These are phyloP conservation scores for Neocallimastix lanati DNA, from an alignment of 192 early-diverging fungal species.

Conservation along the genomic window DNA sequence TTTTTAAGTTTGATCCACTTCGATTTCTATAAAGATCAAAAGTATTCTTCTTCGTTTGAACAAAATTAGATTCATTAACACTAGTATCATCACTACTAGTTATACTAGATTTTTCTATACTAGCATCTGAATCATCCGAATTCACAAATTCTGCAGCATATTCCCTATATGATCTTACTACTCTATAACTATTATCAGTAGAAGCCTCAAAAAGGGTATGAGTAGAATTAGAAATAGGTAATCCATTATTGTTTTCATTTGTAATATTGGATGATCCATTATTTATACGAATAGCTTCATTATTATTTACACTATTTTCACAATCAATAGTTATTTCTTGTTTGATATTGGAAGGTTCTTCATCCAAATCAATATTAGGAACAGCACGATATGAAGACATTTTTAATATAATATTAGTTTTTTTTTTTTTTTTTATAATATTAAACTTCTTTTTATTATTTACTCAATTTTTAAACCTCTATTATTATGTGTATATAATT, in stretches of 20 bases:
- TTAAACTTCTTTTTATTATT: too few species aligned
- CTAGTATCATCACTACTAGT: neutral
- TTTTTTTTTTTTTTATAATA: too few species aligned
- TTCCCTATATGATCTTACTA: neutral
- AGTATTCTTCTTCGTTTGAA: neutral
- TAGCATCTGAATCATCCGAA: neutral
- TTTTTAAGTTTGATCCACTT: neutral
- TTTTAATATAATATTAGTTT: too few species aligned
- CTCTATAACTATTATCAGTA: neutral
- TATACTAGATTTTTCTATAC: too few species aligned
- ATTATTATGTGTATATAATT: too few species aligned
- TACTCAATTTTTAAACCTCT: too few species aligned
- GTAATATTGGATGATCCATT: neutral
- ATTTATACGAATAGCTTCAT: too few species aligned
- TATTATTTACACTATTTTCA: neutral
- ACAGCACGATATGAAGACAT: neutral
- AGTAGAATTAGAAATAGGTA: neutral
- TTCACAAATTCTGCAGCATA: neutral
- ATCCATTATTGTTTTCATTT: neutral
- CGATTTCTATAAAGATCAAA: neutral
- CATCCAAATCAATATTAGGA: neutral
- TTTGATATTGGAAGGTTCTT: neutral
- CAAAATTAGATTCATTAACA: neutral
- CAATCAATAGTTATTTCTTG: neutral
- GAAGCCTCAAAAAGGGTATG: neutral